These are phyloP conservation scores for Phytophthora cajani DNA, from an alignment of 352 stramenopile species.

Conservation along the genomic window DNA sequence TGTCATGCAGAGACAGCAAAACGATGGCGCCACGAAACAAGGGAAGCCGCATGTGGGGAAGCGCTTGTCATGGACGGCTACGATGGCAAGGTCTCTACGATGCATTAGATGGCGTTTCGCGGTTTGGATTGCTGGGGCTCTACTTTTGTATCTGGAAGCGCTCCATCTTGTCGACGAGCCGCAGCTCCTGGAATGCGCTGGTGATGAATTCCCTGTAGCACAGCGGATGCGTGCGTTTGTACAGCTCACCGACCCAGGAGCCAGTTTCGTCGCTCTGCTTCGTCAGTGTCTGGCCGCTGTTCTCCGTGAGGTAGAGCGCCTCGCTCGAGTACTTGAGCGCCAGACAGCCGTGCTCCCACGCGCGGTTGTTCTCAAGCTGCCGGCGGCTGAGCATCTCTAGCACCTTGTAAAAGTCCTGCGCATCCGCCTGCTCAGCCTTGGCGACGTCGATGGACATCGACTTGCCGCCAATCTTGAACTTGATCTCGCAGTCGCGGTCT, in stretches of 20 bases:
- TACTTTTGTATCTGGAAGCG: constrained; percentile 33
- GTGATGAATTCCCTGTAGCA: constrained; percentile 64
- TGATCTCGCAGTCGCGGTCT: constrained; percentile 67
- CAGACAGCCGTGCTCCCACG: constrained; percentile 56
- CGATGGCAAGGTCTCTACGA: no score
- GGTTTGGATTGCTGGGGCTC: not conserved
- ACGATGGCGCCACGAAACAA: no score
- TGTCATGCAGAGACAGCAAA: no score
- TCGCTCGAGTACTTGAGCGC: constrained; percentile 51
- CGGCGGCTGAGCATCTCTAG: constrained; percentile 54
- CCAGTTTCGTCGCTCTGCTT: constrained; percentile 51
- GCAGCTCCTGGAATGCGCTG: constrained; percentile 50
- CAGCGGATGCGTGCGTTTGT: constrained; percentile 52
- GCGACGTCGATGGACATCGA: constrained; percentile 59
- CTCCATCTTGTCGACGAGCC: constrained; percentile 43
- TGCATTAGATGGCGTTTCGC: not conserved
- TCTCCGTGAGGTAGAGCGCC: constrained; percentile 52
- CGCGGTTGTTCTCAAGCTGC: constrained; percentile 45
- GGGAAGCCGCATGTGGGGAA: no score
- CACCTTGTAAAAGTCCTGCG: constrained; percentile 61
- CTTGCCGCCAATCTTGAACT: constrained; percentile 54
- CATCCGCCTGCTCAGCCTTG: constrained; percentile 45
- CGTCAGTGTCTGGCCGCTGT: constrained; percentile 48
- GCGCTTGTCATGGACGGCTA: no score
- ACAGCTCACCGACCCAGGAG: constrained; percentile 57